Base-by-base conservation (phyloP, 306 rosid species). In the Lagenaria siceraria region DNA sequence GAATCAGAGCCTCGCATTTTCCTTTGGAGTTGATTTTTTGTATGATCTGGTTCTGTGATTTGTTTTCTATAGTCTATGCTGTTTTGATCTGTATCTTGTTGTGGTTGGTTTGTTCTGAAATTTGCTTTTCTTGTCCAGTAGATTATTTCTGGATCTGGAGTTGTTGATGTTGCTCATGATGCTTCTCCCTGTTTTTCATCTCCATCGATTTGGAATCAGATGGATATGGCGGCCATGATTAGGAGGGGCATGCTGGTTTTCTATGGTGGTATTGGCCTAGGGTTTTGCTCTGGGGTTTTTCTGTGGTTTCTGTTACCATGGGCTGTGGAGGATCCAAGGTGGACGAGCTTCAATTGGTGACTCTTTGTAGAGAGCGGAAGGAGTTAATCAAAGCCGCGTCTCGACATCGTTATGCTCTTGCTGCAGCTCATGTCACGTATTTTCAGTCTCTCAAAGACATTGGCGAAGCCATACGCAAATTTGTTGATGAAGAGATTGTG, bases 301-400 rank as follows among this genome's bases (percentile, higher is more conserved):
- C 42, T 61, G 72, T 68, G 82, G 73, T 58, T 43, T 36, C n/a
- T 66, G 65, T 75, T 77, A 72, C 40, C 63, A 95, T 95, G 99
- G 99, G 99, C 91, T 96, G 99, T 83, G 90, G 90, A 61, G 84
- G 78, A 78, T 96, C 99, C 81, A 92, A 96, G 83, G 85, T 83
- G 25, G 97, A 96, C 53, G 93, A 96, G 83, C 87, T 84, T 82
- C 98, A 94, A 36, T 81, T 93, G 80, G 97, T 96, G 29, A 90
- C 69, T 14, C 97, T 88, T 2, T 96, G 99, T 77, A 82, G 92
- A 77, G 89, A 96, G 75, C 76, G 99, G 12, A 90, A 82, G 83
- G 87, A 85, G 17, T 83, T 84, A 7, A 82, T 96, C 42, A 92
- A 84, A 85, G 84, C 93, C 73, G 99, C 98, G 42, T 85, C 96